Conservation (phyloP, 352 stramenopile genomes). For the Phytophthora cryptogea region DNA sequence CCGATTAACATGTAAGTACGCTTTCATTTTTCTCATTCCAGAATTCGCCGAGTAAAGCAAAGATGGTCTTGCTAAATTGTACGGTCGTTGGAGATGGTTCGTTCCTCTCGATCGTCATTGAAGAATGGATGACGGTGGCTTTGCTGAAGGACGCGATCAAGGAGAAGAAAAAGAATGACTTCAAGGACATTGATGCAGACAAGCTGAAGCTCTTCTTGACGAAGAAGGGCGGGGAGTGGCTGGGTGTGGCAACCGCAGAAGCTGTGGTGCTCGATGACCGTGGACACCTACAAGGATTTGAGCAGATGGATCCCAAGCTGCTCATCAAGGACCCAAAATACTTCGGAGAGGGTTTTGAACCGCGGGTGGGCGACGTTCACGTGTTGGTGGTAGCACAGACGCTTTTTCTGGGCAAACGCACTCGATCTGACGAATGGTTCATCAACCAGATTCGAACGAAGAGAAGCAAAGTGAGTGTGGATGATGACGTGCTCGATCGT, state of each 20-base stretch:
- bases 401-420: conserved; percentile 9
- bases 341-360: not conserved
- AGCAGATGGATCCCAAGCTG: not conserved
- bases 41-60: no score
- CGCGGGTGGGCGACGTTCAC: not conserved
- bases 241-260: not conserved
- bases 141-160: no score
- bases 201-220: not conserved
- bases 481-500: not conserved
- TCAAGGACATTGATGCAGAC: not conserved
- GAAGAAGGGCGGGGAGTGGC: not conserved
- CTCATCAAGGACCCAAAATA: not conserved
- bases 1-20: no score
- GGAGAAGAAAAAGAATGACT: no score
- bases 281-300: not conserved
- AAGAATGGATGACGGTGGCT: no score
- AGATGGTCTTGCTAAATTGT: no score
- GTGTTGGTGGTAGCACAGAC: conserved; percentile 10
- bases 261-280: not conserved
- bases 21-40: not conserved
- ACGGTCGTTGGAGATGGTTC: no score
- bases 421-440: conserved; percentile 12
- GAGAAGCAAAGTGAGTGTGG: conserved; percentile 4
- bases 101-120: no score
- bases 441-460: conserved; percentile 10